Evolutionary conservation across 129 eudicot genomes (phyloP).

Genomic region (Flaveria bidentis): DNA sequence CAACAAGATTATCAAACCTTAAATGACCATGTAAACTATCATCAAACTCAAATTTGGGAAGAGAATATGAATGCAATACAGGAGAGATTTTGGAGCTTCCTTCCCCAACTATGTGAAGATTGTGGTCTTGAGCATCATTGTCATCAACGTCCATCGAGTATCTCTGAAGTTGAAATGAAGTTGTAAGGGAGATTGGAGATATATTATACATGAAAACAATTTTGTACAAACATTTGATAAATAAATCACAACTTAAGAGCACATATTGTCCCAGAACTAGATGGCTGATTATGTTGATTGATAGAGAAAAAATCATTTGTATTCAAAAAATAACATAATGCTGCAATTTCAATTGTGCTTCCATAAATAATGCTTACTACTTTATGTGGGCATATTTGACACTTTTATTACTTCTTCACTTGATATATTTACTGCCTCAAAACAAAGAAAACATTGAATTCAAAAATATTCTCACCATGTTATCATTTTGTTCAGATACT

Average conservation of each 20-base stretch:
- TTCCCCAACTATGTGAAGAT: conserved; percentile 70
- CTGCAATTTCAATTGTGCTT: conserved; percentile 3
- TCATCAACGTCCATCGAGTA: conserved; percentile 88
- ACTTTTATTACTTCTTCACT: not conserved
- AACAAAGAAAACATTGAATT: not conserved
- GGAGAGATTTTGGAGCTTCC: conserved; percentile 69
- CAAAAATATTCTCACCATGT: not conserved
- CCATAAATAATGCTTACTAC: not conserved
- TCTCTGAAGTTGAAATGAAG: conserved; percentile 45
- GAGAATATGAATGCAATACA: conserved; percentile 55
- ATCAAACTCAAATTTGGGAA: conserved; percentile 91
- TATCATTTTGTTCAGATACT: conserved; percentile 4
- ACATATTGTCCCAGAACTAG: not conserved
- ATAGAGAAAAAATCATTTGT: not conserved
- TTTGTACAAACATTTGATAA: not conserved
- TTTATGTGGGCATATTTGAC: conserved; percentile 1
- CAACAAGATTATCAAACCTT: conserved; percentile 85
- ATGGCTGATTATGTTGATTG: conserved; percentile 17
- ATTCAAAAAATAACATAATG: conserved; percentile 6
- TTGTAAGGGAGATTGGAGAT: conserved; percentile 17
- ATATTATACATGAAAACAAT: conserved; percentile 11
- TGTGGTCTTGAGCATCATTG: conserved; percentile 70
- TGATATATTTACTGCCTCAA: conserved; percentile 18
- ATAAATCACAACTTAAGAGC: not conserved
- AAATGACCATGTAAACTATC: conserved; percentile 70